Conservation (phyloP, 2,329 filamentous ascomycete species). For the Botryosphaeria dothidea region DNA sequence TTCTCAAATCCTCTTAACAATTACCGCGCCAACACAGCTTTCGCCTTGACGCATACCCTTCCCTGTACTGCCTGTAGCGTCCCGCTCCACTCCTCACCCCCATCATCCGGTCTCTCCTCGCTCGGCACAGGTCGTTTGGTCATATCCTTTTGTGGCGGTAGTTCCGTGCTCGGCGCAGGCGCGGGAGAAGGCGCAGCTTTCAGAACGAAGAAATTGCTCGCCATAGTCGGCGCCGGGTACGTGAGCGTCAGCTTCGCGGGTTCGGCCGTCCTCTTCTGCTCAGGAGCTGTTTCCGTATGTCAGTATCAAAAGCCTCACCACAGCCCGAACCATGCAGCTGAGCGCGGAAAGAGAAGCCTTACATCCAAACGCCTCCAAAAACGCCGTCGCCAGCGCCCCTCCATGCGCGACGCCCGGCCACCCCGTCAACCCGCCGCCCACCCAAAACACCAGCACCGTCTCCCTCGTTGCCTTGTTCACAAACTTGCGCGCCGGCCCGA, state of each 20-base stretch:
- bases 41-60: constrained; percentile 59
- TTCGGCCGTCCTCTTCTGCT: background rate
- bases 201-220: constrained; percentile 65
- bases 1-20: too few species aligned
- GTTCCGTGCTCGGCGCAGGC: constrained; percentile 26
- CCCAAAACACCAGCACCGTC: constrained; percentile 64
- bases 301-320: background rate
- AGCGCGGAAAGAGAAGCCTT: too few species aligned
- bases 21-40: constrained; percentile 22
- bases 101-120: constrained; percentile 24
- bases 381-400: constrained; percentile 65
- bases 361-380: constrained; percentile 66
- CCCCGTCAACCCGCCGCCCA: constrained; percentile 65
- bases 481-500: constrained; percentile 62
- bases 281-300: background rate
- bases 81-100: constrained; percentile 51
- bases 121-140: constrained; percentile 33
- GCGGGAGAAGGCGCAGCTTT: constrained; percentile 45
- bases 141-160: constrained; percentile 37
- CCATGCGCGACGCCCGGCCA: constrained; percentile 75
- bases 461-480: constrained; percentile 61
- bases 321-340: too few species aligned
- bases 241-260: constrained; percentile 48
- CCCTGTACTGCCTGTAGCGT: constrained; percentile 56
- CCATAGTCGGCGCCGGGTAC: constrained; percentile 63